Evolutionary conservation across 148 eudicot genomes (phyloP), one percentile per base, ranked within the genome.

Genomic region (Heliamphora exappendiculata): DNA sequence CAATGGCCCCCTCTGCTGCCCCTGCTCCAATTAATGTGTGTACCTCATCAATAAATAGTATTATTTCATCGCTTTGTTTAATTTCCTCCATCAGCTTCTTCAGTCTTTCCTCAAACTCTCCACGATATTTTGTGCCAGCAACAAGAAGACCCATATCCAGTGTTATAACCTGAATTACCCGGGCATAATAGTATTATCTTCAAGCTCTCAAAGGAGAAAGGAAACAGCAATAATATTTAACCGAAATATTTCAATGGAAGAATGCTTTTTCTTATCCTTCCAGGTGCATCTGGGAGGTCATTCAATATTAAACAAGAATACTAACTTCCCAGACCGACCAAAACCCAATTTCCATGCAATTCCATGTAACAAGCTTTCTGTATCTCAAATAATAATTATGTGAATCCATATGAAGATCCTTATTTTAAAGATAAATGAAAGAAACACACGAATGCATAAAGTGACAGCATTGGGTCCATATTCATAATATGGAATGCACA

Each of bases 71-170:
- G 37, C 90, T 90, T 80, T 93, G 90, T 74, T 87, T 91, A 36
- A 93, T 90, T 86, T 93, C 98, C 79, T 93, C 98, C 96, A 93
- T 93, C 82, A 93, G 73, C 84, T 93, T 93, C 89, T 91, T 91
- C 33, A 91, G 75, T 70, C 98, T 88, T 80, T 89, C 98, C 80
- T 93, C 98, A 77, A 93, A 93, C 76, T 93, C 96, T 82, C 94
- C 98, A 75, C 92, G 96, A 67, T 91, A 93, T 82, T 93, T 93
- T 8, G 98, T 89, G 79, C 98, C 98, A 84, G 98, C 96, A 78
- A 91, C 94, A 75, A 93, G 86, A 74, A 87, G 92, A 51, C 98
- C 96, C 98, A 93, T 91, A 78, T 93, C 98, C 72, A 91, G 90
- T 73, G 96, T 89, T 44, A 93, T 89, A 67, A 93, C 98, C 98